Evolutionary conservation across 352 stramenopile genomes (phyloP), one percentile per base, ranked within the genome.

Genomic region (Phytophthora megakarya): DNA sequence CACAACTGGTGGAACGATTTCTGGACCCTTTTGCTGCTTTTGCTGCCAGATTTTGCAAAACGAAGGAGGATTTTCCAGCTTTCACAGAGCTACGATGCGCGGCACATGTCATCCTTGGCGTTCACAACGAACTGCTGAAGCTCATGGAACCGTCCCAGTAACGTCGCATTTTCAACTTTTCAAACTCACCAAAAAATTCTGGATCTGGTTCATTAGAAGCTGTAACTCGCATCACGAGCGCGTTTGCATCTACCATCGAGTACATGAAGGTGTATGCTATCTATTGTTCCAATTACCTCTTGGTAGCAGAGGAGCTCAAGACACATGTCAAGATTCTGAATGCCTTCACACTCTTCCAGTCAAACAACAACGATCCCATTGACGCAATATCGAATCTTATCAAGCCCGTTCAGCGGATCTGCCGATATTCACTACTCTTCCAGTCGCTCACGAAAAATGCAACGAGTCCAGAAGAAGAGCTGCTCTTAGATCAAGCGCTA

Each of bases 331-430:
- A 70, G 15, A 11, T 84, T 68, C 50, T 76, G 18, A 43, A 75
- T 47, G 43, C 48, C 58, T 67, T 67, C 71, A 42, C 65, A 44
- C 30, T 66, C 40, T 33, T 50, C 44, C 47, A 72, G 42, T 25
- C 33, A 32, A 37, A 49, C 21, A 19, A 30, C 26, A 48, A 56
- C 12, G 1, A 11, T 40, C 50, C 23, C 2, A 51, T 83, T 25
- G 78, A 88, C 45, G 70, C 87, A 16, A 66, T 79, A 33, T 88
- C 78, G 8, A 66, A 84, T 15, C 69, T 92, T 15, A 90, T 92
- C 56, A 92, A 92, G 33, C 80, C 82, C 22, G 80, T 89, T 21
- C 82, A 92, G 39, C 80, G 82, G 18, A 85, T 92, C 51, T 92
- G 78, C 38, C 76, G 75, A 30, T 92, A 92, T 48, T 76, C 80